Conservation (phyloP, 2,329 filamentous ascomycete genomes). For the Pezicula carpinea region DNA sequence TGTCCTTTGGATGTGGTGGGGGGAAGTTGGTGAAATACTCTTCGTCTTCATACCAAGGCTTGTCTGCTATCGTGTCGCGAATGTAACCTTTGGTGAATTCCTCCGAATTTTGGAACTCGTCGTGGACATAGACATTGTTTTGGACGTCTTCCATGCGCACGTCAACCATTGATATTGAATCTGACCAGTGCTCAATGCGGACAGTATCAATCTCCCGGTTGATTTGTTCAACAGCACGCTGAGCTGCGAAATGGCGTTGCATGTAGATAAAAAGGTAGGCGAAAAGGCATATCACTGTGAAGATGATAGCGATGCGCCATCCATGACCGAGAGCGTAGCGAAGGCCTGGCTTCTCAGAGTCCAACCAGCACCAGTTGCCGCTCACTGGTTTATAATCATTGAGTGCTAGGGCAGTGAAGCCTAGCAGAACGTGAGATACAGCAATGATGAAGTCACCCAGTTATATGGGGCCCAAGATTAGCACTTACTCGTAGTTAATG, state of each 20-base stretch:
- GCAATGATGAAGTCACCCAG: not conserved
- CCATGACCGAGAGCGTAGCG: constrained; percentile 34
- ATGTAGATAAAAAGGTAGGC: constrained; percentile 34
- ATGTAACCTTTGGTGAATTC: not conserved
- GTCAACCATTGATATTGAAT: not conserved
- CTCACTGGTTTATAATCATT: constrained; percentile 27
- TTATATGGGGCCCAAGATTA: too few relatives aligned
- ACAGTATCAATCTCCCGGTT: not conserved
- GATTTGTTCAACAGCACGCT: not conserved
- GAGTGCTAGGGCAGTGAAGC: constrained; percentile 6
- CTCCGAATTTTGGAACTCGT: constrained; percentile 9
- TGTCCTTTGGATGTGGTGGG: not conserved
- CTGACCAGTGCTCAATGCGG: not conserved
- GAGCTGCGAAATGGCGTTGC: constrained; percentile 12
- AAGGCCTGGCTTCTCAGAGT: constrained; percentile 22
- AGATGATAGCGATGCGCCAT: constrained; percentile 33
- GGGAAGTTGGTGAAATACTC: not conserved
- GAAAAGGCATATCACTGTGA: constrained; percentile 30
- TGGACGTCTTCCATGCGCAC: not conserved
- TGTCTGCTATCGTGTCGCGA: not conserved
- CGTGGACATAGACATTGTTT: constrained; percentile 3
- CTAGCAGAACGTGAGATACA: not conserved
- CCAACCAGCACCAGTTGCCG: constrained; percentile 39
- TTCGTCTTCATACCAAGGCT: not conserved
- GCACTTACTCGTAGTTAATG: constrained; percentile 9